phyloP scores from a whole-genome alignment of 129 eudicot genomes.

The Flaveria trinervia region DNA sequence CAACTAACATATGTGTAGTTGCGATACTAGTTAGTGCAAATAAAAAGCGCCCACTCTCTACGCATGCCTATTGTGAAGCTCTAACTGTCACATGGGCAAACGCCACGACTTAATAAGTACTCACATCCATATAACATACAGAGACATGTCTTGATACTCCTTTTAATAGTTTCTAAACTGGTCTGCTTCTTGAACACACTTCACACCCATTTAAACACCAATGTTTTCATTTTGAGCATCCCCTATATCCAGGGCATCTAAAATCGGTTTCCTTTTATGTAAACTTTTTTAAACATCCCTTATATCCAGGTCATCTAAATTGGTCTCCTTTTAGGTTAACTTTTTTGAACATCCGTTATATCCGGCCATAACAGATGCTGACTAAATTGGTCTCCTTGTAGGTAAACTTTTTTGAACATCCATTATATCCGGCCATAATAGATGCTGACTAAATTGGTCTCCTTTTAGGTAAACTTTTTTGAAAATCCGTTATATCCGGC shows the following conservation, averaged over 20 bases:
- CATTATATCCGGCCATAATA: not conserved
- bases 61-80: not conserved
- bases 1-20: not conserved
- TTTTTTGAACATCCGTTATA: not conserved
- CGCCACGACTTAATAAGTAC: not conserved
- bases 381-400: too few relatives aligned
- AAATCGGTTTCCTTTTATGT: not conserved
- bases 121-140: not conserved
- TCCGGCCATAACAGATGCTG: too few relatives aligned
- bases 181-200: conserved; percentile 4
- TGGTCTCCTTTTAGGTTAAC: not conserved
- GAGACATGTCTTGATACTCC: not conserved
- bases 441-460: too few relatives aligned
- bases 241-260: not conserved
- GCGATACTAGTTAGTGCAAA: not conserved
- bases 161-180: not conserved
- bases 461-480: not conserved
- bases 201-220: not conserved
- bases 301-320: too few relatives aligned
- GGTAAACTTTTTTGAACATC: not conserved
- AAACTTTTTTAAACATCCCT: not conserved
- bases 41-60: not conserved
- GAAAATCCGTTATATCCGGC: not conserved
- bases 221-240: not conserved
- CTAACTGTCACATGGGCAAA: not conserved